These are phyloP conservation scores for Moricandia arvensis DNA, from an alignment of 345 rosid species.

Conservation along the genomic window DNA sequence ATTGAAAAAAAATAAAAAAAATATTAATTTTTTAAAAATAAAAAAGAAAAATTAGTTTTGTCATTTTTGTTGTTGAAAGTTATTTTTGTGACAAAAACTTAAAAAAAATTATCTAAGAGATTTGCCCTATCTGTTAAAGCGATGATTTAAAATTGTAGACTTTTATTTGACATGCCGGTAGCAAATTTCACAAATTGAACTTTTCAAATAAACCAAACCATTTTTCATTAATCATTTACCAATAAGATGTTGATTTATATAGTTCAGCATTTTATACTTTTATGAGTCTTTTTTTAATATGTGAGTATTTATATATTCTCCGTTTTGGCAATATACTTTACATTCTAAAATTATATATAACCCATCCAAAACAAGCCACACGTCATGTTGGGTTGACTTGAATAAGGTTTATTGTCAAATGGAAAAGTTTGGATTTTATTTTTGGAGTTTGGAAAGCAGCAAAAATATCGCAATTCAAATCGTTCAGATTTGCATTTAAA, in stretches of 20 bases:
- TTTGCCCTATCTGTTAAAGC: too few relatives aligned
- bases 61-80: too few relatives aligned
- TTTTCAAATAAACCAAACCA: background rate
- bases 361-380: background rate
- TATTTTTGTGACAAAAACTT: too few relatives aligned
- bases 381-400: slow-evolving; percentile 1
- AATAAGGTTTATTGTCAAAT: background rate
- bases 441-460: background rate
- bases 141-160: too few relatives aligned
- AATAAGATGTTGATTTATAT: background rate
- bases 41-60: too few relatives aligned
- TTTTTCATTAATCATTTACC: background rate
- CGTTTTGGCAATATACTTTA: background rate
- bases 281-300: background rate
- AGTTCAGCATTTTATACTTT: background rate
- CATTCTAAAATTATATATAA: background rate
- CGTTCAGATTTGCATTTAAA: background rate
- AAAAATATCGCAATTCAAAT: background rate
- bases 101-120: too few relatives aligned
- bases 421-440: background rate
- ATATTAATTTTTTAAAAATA: too few relatives aligned
- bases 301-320: background rate
- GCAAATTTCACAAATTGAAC: background rate
- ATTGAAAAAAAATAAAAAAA: too few relatives aligned
- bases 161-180: background rate